Evolutionary conservation across 2,329 filamentous ascomycete species (phyloP).

Genomic region (Xylariomycetidae sp.): DNA sequence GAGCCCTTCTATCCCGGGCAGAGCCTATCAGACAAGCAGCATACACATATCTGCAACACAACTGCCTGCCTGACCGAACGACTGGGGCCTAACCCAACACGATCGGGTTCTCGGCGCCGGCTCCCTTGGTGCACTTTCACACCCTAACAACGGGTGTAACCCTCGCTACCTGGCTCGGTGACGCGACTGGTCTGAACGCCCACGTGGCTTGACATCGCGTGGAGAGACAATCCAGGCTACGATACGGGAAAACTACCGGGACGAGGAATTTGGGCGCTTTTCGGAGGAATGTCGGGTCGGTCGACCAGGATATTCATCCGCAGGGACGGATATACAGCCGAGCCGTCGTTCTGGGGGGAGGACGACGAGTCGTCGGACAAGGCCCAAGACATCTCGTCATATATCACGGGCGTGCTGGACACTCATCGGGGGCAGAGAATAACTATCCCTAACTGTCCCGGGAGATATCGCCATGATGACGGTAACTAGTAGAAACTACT

Average conservation of each 20-base stretch:
- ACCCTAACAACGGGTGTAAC: constrained; percentile 48
- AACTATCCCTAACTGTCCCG: constrained; percentile 52
- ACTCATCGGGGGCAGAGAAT: constrained; percentile 53
- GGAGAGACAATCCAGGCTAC: constrained; percentile 37
- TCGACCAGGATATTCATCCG: constrained; percentile 43
- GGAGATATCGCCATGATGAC: constrained; percentile 48
- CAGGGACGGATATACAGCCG: constrained; percentile 59
- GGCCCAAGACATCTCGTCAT: constrained; percentile 36
- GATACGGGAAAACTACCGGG: constrained; percentile 46
- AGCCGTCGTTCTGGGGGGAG: constrained; percentile 45
- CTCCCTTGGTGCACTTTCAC: constrained; percentile 38
- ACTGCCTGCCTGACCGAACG: no score
- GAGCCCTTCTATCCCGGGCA: no score
- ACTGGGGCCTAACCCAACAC: constrained; percentile 25
- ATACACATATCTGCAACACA: no score
- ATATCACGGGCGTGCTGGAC: constrained; percentile 49
- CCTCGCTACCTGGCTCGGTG: constrained; percentile 42
- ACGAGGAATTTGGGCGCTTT: constrained; percentile 43
- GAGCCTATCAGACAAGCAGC: no score
- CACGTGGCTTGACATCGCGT: constrained; percentile 3
- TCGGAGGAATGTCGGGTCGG: constrained; percentile 41
- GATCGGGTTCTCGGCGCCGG: constrained; percentile 17
- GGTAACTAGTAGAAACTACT: constrained; percentile 47
- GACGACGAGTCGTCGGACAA: constrained; percentile 27
- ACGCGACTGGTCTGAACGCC: neutral